Evolutionary conservation across 495 filamentous ascomycete genomes (phyloP).

Genomic region (Podospora tetraspora): DNA sequence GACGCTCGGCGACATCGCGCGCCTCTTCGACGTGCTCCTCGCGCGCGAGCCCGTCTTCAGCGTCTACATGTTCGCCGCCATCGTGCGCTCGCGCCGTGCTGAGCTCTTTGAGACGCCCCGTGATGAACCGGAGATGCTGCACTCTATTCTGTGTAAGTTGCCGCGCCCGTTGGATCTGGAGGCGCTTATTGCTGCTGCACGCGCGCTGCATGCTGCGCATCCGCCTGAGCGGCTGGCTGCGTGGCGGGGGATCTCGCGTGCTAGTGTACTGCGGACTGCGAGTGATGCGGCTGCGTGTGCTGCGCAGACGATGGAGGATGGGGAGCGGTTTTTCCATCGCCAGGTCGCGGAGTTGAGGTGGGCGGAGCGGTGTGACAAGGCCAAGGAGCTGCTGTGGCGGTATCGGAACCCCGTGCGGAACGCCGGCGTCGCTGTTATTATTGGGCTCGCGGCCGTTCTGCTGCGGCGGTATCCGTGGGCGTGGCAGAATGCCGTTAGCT

Average conservation of each 20-base stretch:
- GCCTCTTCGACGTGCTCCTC: slow-evolving; percentile 86
- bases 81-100: slow-evolving; percentile 69
- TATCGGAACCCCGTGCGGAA: slow-evolving; percentile 54
- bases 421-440: slow-evolving; percentile 57
- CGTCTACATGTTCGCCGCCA: slow-evolving; percentile 87
- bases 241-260: slow-evolving; percentile 65
- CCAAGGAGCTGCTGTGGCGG: slow-evolving; percentile 50
- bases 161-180: slow-evolving; percentile 83
- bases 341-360: slow-evolving; percentile 64
- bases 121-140: slow-evolving; percentile 92
- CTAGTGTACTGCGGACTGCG: slow-evolving; percentile 82
- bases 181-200: slow-evolving; percentile 59
- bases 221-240: slow-evolving; percentile 69
- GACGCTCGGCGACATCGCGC: slow-evolving; percentile 78
- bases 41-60: slow-evolving; percentile 79
- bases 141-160: slow-evolving; percentile 80
- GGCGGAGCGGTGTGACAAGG: slow-evolving; percentile 52
- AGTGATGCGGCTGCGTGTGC: slow-evolving; percentile 34
- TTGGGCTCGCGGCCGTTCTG: slow-evolving; percentile 50
- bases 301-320: slow-evolving; percentile 47
- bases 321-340: slow-evolving; percentile 55
- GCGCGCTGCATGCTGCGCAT: slow-evolving; percentile 53
- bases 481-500: slow-evolving; percentile 17
- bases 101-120: slow-evolving; percentile 75
- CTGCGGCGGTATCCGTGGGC: slow-evolving; percentile 31